phyloP scores from a whole-genome alignment of 2,329 filamentous ascomycete genomes.

The Neonectria ditissima region DNA sequence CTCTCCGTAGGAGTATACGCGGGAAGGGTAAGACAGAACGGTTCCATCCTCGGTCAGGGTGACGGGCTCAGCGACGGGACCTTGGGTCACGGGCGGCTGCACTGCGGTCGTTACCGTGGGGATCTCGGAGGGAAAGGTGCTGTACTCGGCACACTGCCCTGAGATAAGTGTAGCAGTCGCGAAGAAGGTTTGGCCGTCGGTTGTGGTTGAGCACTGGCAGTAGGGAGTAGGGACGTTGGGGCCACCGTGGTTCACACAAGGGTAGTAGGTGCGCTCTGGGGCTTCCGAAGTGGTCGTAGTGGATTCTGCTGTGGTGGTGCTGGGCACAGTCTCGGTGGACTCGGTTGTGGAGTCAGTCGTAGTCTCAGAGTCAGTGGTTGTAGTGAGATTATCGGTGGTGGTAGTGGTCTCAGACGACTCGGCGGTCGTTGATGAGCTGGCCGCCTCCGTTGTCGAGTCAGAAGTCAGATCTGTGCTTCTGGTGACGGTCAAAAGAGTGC shows the following conservation, averaged over 20 bases:
- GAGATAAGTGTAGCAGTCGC: constrained; percentile 29
- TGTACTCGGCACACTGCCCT: constrained; percentile 19
- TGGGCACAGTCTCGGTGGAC: background rate
- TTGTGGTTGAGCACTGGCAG: constrained; percentile 30
- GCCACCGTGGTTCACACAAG: constrained; percentile 29
- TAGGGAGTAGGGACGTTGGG: constrained; percentile 29
- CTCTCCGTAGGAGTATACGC: background rate
- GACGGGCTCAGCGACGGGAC: constrained; percentile 1
- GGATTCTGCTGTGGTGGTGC: background rate
- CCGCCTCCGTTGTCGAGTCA: background rate
- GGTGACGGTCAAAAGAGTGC: background rate
- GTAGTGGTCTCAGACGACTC: background rate
- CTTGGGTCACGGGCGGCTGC: background rate
- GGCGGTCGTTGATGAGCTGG: background rate
- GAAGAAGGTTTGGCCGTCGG: constrained; percentile 24
- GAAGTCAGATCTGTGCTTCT: background rate
- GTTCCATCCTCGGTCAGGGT: constrained; percentile 22
- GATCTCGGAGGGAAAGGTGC: constrained; percentile 27
- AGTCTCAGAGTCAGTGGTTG: constrained; percentile 8
- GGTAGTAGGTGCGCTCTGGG: constrained; percentile 7
- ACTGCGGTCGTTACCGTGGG: constrained; percentile 8
- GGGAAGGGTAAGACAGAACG: constrained; percentile 24
- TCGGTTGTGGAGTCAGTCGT: constrained; percentile 14
- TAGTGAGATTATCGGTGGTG: constrained; percentile 14
- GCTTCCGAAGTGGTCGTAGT: constrained; percentile 1